These are phyloP conservation scores for Lathyrus oleraceus DNA, from an alignment of 306 rosid genomes.

Conservation along the genomic window DNA sequence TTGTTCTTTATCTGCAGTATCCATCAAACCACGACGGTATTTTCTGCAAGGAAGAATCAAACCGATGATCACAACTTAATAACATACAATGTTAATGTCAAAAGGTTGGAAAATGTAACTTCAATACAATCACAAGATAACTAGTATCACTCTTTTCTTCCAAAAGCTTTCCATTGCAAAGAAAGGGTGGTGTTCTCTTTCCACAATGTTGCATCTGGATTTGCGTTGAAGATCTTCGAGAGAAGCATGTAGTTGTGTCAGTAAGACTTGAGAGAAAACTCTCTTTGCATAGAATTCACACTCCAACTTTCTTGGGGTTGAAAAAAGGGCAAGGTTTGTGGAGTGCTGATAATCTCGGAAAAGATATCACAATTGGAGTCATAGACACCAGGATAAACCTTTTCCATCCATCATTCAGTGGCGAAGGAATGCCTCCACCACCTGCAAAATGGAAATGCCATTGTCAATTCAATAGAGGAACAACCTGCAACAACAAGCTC, in stretches of 20 bases:
- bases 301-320: slow-evolving; percentile 66
- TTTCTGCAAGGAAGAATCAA: too few relatives aligned
- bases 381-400: slow-evolving; percentile 66
- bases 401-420: slow-evolving; percentile 60
- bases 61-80: too few relatives aligned
- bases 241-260: slow-evolving; percentile 52
- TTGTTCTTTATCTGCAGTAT: too few relatives aligned
- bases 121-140: too few relatives aligned
- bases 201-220: too few relatives aligned
- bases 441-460: slow-evolving; percentile 74
- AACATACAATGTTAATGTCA: too few relatives aligned
- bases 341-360: slow-evolving; percentile 56
- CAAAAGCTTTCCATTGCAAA: too few relatives aligned
- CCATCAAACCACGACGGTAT: too few relatives aligned
- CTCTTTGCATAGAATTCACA: slow-evolving; percentile 62
- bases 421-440: slow-evolving; percentile 58
- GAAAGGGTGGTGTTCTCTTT: too few relatives aligned
- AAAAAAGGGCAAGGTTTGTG: slow-evolving; percentile 49
- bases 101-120: too few relatives aligned
- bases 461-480: slow-evolving; percentile 55
- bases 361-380: slow-evolving; percentile 65
- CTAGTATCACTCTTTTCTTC: too few relatives aligned
- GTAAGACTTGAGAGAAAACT: slow-evolving; percentile 45
- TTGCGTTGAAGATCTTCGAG: slow-evolving; percentile 42
- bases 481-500: slow-evolving; percentile 65